Base-by-base conservation (phyloP, 441 rosid genomes). In the Breynia disticha region DNA sequence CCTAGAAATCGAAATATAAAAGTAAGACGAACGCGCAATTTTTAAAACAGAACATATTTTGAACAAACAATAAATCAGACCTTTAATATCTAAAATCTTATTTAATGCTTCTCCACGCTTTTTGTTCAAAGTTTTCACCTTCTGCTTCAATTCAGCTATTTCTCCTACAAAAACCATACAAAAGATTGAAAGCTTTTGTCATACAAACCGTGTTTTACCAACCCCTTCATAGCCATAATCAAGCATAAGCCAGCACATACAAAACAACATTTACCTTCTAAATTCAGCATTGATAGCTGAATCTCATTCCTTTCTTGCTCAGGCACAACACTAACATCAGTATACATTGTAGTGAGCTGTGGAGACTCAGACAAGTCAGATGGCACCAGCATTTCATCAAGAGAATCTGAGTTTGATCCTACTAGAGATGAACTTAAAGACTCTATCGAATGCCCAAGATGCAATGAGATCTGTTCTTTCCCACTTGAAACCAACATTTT, bases 301-400 rank as follows among this genome's bases (percentile, higher is more conserved):
- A 82, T 85, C 76, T 80, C 77, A 41, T 59, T 66, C 62, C 66
- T 79, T 71, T 79, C 81, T 11, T 82, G 89, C 70, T 90, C 95
- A 46, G 97, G 91, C 62, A 86, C 79, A 46, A 86, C 80, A 57
- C 57, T 76, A 22, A 84, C 90, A 67, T 86, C 89, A 1, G 86
- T 76, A 62, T 52, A 84, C 50, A 73, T 59, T 53, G 71, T 46
- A 28, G 75, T 48, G 38, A 49, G 65, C 24, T 65, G 59, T 7
- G 78, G 67, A 39, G 80, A 77, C 55, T 72, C 81, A 50, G 64
- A 49, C 64, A 67, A 66, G 54, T 78, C 80, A 55, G 69, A 56
- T 28, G 35, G 7, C 35, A 28, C 35, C 35, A 9, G 35, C 35
- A 28, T 28, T 28, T 28, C 35, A 28, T 28, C 35, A 28, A 28